phyloP scores from a whole-genome alignment of 768 basidiomycete species.

The Pulveroboletus sp. region DNA sequence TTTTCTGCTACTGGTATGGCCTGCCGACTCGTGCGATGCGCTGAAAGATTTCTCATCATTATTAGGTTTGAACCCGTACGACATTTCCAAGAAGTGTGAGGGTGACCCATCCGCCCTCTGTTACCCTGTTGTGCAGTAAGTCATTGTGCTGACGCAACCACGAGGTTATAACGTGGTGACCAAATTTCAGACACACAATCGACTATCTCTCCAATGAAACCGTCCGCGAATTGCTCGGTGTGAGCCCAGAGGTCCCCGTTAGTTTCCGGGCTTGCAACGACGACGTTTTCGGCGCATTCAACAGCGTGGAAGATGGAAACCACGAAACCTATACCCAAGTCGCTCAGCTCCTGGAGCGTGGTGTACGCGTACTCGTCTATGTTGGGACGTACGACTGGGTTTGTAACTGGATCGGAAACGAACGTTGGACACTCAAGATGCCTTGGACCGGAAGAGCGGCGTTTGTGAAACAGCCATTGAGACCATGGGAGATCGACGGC shows the following conservation, averaged over 20 bases:
- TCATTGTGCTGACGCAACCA: background rate
- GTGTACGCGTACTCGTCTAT: constrained; percentile 72
- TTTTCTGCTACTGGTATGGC: constrained; percentile 33
- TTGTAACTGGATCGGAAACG: constrained; percentile 78
- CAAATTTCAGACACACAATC: constrained; percentile 45
- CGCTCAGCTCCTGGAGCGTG: constrained; percentile 65
- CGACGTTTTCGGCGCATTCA: constrained; percentile 50
- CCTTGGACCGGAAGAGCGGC: constrained; percentile 65
- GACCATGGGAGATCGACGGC: constrained; percentile 56
- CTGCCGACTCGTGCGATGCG: constrained; percentile 5
- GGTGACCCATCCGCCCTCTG: constrained; percentile 54
- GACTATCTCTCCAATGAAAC: constrained; percentile 60
- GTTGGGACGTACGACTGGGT: constrained; percentile 78
- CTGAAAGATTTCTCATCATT: background rate
- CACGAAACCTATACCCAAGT: constrained; percentile 35
- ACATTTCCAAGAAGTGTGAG: constrained; percentile 62
- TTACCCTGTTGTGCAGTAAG: constrained; percentile 52
- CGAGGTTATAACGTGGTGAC: background rate
- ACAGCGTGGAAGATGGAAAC: constrained; percentile 37
- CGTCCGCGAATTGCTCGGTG: constrained; percentile 57
- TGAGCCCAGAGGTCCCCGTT: constrained; percentile 43
- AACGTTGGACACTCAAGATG: constrained; percentile 69
- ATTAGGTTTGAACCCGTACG: constrained; percentile 58
- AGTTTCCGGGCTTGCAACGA: constrained; percentile 41
- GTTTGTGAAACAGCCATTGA: constrained; percentile 48